Evolutionary conservation across 2,329 filamentous ascomycete genomes (phyloP), one percentile per base, ranked within the genome.

Genomic region (Nothopassalora personata): DNA sequence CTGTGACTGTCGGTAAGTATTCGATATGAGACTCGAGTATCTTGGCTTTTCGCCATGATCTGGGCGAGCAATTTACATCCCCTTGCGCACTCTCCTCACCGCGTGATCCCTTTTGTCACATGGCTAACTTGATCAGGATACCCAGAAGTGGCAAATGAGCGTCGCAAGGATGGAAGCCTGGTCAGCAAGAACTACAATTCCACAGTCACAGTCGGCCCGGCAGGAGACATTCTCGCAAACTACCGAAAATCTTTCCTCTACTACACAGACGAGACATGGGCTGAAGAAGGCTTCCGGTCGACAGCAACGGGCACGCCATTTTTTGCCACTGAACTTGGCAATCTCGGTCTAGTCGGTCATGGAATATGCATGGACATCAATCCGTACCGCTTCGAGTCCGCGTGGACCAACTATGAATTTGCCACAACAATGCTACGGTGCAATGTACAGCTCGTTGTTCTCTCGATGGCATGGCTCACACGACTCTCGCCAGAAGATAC

Each of bases 401-500:
- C 83, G 0, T 86, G 80, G 75, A 77, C 76, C 1, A 78, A 75
- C 3, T 87, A 82, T 68, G 85, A 87, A 66, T 85, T 77, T 64
- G 78, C 73, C 1, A 81, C 76, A 27, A 84, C 89, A 47, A 76
- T 86, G 5, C 70, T 90, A 0, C 74, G 83, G 1, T 74, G 75
- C 0, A 68, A 79, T 0, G 81, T 86, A 0, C 83, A 85, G 13
- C 62, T 92, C 0, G 84, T 90, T 1, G 83, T 91, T 34, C 65
- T 93, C 0, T 84, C 83, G 4, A 92, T 92, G 89, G 88, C 90
- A 0, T 93, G 89, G 89, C 77, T 89, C 33, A 90, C 88, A 15
- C 70, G 76, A 30, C 70, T 83, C 27, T 1, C 77, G 71, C 57
- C 84, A 78, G 61, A 80, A 78, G 66, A 78, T 73, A 1, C 77